Conservation (phyloP, 495 filamentous ascomycete genomes). For the Penicillium canariense region DNA sequence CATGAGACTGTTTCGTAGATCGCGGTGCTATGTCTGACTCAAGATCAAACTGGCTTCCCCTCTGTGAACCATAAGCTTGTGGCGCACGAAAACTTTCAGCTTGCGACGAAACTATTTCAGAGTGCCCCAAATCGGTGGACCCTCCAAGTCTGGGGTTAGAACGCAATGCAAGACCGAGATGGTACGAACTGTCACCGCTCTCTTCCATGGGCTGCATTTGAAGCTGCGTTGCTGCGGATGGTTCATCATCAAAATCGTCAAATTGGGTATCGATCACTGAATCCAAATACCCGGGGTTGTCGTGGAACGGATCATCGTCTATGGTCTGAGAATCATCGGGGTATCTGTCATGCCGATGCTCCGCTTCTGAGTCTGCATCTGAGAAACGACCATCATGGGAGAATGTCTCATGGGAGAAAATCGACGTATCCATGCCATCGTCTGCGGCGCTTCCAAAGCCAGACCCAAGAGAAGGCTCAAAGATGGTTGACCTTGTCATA, state of each 20-base stretch:
- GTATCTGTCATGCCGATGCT: constrained; percentile 26
- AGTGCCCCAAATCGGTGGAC: not conserved
- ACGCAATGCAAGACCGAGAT: not conserved
- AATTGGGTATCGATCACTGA: constrained; percentile 48
- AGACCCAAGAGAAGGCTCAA: constrained; percentile 28
- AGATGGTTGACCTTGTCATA: constrained; percentile 45
- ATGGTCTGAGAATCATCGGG: constrained; percentile 33
- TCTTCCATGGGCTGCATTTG: not conserved
- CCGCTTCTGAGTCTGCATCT: constrained; percentile 41
- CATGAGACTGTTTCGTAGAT: not conserved
- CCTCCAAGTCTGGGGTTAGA: not conserved
- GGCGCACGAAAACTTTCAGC: not conserved
- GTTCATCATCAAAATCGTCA: constrained; percentile 39
- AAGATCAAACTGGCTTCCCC: constrained; percentile 3
- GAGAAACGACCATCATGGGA: constrained; percentile 46
- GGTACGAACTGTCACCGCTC: not conserved
- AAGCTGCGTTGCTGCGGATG: constrained; percentile 11
- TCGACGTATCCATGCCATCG: constrained; percentile 30
- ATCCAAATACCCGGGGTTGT: constrained; percentile 50
- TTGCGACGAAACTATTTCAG: not conserved
- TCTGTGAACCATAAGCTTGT: not conserved
- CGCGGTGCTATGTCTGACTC: not conserved
- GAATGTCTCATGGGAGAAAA: constrained; percentile 7
- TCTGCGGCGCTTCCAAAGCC: not conserved
- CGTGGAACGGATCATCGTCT: constrained; percentile 37